Evolutionary conservation across 2,329 filamentous ascomycete species (phyloP), one percentile per base, ranked within the genome.

Genomic region (Aspergillus hiratsukae): DNA sequence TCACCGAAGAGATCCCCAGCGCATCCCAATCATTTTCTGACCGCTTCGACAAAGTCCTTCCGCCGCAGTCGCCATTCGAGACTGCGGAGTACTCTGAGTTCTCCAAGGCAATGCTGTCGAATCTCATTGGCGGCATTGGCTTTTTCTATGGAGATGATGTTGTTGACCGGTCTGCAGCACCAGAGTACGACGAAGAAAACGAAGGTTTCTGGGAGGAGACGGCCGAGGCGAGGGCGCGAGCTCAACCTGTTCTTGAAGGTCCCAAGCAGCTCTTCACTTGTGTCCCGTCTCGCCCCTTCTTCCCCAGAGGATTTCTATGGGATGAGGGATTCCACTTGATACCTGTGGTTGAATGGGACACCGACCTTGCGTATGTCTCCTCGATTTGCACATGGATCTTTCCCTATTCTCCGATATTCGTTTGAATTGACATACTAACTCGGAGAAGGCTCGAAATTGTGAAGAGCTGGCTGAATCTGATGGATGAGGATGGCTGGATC

Each of bases 401-500:
- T 31, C 17, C 17, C 1, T 11, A 19, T 14, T 48, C n/a, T 53
- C 14, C 28, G 37, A n/a, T 45, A 43, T 29, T 19, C 10, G 4
- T 19, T n/a, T 35, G 3, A 25, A 9, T 49, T 27, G 17, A 19
- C 7, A 43, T 28, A 53, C 64, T 69, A 54, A 71, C 62, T 54
- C 43, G 8, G 29, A 45, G 14, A 23, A 41, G 82, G 78, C 79
- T 87, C 51, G 91, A 97, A 61, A 91, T 99, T 62, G 83, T 97
- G 60, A 90, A 88, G 76, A 96, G 90, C 75, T 99, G 94, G 94
- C 95, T 95, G 77, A 91, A 87, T 61, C 83, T 96, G 19, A 96
- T 97, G 84, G 94, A 99, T 63, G 89, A 94, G 17, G 91, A 97
- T 71, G 94, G 94, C 53, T 99, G 94, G 94, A 97, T 99, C 69